These are phyloP conservation scores for Bipolaris gigantea DNA, from an alignment of 2,329 filamentous ascomycete species.

Conservation along the genomic window DNA sequence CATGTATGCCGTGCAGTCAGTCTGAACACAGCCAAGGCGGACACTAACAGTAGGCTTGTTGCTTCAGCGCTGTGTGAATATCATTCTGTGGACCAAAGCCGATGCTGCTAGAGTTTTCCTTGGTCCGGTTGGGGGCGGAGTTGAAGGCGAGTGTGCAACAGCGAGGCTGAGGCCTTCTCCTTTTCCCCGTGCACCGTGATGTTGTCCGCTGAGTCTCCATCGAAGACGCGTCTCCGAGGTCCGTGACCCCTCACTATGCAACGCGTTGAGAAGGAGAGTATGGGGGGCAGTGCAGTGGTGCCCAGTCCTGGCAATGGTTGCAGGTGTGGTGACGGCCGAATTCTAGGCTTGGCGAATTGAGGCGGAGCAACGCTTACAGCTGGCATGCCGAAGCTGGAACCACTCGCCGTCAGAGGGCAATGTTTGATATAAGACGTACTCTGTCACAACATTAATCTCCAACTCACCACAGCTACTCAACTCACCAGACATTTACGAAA, in stretches of 20 bases:
- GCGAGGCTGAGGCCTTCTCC: conserved; percentile 14
- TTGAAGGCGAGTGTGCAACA: conserved; percentile 15
- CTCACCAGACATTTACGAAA: conserved; percentile 6
- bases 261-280: conserved; percentile 22
- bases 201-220: conserved; percentile 5
- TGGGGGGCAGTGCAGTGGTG: conserved; percentile 34
- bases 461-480: conserved; percentile 20
- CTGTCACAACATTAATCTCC: conserved; percentile 14
- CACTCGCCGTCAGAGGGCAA: conserved; percentile 16
- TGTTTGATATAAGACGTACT: conserved; percentile 31
- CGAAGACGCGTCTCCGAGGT: conserved; percentile 27
- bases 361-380: conserved; percentile 20
- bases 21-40: conserved; percentile 16
- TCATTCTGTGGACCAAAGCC: conserved; percentile 8
- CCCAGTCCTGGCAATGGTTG: conserved; percentile 20
- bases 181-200: conserved; percentile 21
- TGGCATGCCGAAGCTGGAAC: conserved; percentile 30
- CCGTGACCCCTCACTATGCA: conserved; percentile 19
- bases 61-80: conserved; percentile 1
- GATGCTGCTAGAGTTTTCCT: conserved; percentile 14
- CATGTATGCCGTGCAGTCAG: conserved; percentile 8
- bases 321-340: conserved; percentile 18
- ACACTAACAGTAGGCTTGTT: conserved; percentile 9
- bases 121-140: conserved; percentile 30
- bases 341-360: conserved; percentile 20